Evolutionary conservation across 192 early-diverging fungal species (phyloP).

Genomic region (Rhizoclosmatium globosum): DNA sequence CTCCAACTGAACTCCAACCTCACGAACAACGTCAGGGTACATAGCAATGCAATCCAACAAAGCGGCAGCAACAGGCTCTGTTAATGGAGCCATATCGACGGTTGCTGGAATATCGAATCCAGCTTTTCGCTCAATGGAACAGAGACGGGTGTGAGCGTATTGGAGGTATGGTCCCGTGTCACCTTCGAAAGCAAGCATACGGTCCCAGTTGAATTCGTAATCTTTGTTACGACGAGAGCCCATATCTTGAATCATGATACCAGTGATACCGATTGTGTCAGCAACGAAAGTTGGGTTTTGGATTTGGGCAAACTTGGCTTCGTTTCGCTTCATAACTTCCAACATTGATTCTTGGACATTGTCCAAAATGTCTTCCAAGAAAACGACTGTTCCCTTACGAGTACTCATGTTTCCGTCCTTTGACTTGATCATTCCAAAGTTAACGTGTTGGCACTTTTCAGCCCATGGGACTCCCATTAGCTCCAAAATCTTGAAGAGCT

Average conservation of each 20-base stretch:
- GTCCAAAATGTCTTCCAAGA: constrained; percentile 93
- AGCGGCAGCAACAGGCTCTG: constrained; percentile 73
- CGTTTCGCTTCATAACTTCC: constrained; percentile 89
- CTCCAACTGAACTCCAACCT: constrained; percentile 73
- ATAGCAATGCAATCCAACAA: constrained; percentile 79
- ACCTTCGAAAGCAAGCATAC: constrained; percentile 96
- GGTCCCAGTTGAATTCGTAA: constrained; percentile 91
- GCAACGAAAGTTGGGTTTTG: constrained; percentile 81
- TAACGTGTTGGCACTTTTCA: constrained; percentile 85
- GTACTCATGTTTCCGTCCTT: constrained; percentile 87
- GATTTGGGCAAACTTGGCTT: constrained; percentile 83
- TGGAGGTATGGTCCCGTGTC: constrained; percentile 99
- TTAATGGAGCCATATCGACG: constrained; percentile 69
- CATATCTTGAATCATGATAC: constrained; percentile 93
- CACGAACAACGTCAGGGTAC: constrained; percentile 85
- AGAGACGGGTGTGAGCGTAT: constrained; percentile 97
- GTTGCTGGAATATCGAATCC: constrained; percentile 10
- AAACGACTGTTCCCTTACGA: constrained; percentile 93
- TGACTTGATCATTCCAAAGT: constrained; percentile 93
- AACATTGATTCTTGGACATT: constrained; percentile 89
- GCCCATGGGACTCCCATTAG: constrained; percentile 85
- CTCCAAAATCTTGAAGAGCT: constrained; percentile 93
- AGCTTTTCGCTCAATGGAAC: constrained; percentile 86
- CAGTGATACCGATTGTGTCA: constrained; percentile 91
- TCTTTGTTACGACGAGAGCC: constrained; percentile 89